Base-by-base conservation (phyloP, 2,329 filamentous ascomycete genomes). In the Cytospora paraplurivora region DNA sequence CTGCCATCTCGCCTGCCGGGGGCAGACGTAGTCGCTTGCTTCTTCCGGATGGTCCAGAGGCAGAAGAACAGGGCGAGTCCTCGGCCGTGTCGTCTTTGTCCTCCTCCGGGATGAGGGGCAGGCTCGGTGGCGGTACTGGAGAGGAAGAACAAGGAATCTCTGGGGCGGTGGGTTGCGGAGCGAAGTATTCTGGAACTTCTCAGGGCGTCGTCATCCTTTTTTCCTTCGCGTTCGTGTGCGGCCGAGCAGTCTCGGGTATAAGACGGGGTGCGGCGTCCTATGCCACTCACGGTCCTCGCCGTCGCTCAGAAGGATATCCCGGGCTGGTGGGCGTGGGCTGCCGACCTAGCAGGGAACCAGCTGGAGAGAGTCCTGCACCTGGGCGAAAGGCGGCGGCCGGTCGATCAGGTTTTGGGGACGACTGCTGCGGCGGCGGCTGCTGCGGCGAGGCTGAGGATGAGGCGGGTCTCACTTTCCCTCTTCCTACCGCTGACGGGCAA, bases 1-100 rank as follows among this genome's bases (percentile, higher is more conserved):
- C 62, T 52, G 64, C 64, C 64, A 66, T 66, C 3, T 57, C 35
- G 21, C 33, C 19, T 17, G 51, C 27, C 27, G 27, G 27, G 27
- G 27, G 27, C 27, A 27, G 27, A 27, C 27, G 27, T 27, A 7
- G 33, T 11, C 33, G 38, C 37, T 37, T 11, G 11, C 44, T 38
- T 15, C 37, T 55, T 51, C 33, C 17, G 12, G 12, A 12, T 7
- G 11, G 21, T n/a, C 34, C 11, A 34, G 21, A 37, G 17, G 8
- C 2, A 27, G 27, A 27, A 27, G 27, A 27, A 27, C 27, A 2
- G 27, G 27, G 27, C 27, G 27, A 3, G 27, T 27, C 27, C 27
- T 27, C 27, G 27, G 27, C 27, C 27, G 27, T 27, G 27, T 27
- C 27, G 27, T 27, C 27, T 27, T 27, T 27, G 27, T 27, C 27